These are phyloP conservation scores for Pilaira anomala DNA, from an alignment of 192 early-diverging fungal genomes.

Conservation along the genomic window DNA sequence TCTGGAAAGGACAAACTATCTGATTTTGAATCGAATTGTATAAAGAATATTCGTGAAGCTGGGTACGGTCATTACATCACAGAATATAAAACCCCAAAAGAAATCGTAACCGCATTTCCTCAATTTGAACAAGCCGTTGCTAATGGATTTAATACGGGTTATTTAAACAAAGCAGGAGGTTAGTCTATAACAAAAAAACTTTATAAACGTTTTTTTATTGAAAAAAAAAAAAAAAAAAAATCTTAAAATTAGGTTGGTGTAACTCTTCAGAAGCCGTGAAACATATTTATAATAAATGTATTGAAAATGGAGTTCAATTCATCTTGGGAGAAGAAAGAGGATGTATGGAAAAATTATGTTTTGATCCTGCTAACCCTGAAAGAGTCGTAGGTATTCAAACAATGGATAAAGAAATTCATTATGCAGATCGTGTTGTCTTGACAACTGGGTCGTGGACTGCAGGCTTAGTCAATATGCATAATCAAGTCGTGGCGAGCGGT, in stretches of 20 bases:
- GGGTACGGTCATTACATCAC: conserved; percentile 21
- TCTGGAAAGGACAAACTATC: conserved; percentile 2
- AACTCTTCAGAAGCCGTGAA: conserved; percentile 23
- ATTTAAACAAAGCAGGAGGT: conserved; percentile 29
- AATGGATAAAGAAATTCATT: conserved; percentile 35
- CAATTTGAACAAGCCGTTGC: conserved; percentile 16
- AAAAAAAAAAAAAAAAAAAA: too few relatives aligned
- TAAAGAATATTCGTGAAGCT: conserved; percentile 11
- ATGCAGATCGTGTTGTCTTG: conserved; percentile 36
- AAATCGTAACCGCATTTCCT: conserved; percentile 11
- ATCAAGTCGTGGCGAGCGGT: conserved; percentile 39
- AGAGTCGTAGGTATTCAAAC: conserved; percentile 38
- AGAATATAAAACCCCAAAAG: conserved; percentile 2
- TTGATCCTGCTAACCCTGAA: neutral
- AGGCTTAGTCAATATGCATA: conserved; percentile 35
- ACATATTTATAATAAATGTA: conserved; percentile 18
- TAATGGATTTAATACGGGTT: conserved; percentile 18
- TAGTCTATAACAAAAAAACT: neutral
- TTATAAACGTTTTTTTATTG: neutral
- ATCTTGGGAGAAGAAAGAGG: conserved; percentile 11
- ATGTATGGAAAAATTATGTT: neutral
- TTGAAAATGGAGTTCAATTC: conserved; percentile 13
- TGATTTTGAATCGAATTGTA: conserved; percentile 12
- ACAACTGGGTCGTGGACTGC: conserved; percentile 49
- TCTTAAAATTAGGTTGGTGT: conserved; percentile 22